phyloP scores from a whole-genome alignment of 2,329 filamentous ascomycete genomes.

The Xylaria digitata region DNA sequence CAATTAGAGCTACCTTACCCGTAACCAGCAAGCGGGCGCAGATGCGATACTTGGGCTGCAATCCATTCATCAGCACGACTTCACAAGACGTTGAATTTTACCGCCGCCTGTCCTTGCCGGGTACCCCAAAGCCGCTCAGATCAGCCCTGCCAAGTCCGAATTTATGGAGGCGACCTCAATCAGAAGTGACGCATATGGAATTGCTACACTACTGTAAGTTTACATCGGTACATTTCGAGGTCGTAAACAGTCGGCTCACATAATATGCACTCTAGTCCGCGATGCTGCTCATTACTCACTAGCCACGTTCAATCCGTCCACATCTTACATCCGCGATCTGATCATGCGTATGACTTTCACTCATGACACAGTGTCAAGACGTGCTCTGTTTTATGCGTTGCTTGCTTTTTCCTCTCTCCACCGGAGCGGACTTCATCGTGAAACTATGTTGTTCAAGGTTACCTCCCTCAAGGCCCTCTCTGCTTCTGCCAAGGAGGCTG shows the following conservation, averaged over 20 bases:
- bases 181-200: constrained; percentile 26
- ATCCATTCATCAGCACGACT: constrained; percentile 43
- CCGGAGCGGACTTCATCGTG: constrained; percentile 40
- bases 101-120: constrained; percentile 20
- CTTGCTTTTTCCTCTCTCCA: constrained; percentile 46
- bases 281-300: constrained; percentile 40
- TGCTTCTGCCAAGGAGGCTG: constrained; percentile 37
- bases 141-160: not conserved
- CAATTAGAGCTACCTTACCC: constrained; percentile 31
- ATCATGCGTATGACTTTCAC: constrained; percentile 45
- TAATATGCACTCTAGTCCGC: constrained; percentile 33
- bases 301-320: constrained; percentile 38
- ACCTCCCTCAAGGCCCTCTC: constrained; percentile 42
- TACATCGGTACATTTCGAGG: not conserved
- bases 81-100: constrained; percentile 42
- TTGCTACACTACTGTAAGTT: constrained; percentile 39
- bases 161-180: constrained; percentile 26
- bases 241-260: constrained; percentile 7
- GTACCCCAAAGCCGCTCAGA: not conserved
- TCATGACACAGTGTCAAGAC: constrained; percentile 36
- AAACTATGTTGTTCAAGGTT: constrained; percentile 46
- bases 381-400: constrained; percentile 43
- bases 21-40: not conserved
- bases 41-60: not conserved
- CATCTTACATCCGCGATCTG: constrained; percentile 38